phyloP scores from a whole-genome alignment of 1,284 basidiomycete species.

The Thelephora terrestris region DNA sequence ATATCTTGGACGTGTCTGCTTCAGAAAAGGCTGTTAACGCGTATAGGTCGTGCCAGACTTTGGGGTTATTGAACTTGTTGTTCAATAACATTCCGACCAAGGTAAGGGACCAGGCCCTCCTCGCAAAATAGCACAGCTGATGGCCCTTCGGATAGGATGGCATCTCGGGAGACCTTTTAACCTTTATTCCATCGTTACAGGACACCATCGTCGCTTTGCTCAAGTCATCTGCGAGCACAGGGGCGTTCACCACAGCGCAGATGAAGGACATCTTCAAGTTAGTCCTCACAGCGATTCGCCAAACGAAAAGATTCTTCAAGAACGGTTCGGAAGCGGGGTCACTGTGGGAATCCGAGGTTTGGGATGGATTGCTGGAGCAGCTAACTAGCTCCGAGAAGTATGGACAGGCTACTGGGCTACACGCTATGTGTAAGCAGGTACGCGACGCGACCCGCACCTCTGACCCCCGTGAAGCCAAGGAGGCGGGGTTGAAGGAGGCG shows the following conservation, averaged over 20 bases:
- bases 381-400: conserved; percentile 34
- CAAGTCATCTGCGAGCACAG: conserved; percentile 41
- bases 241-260: conserved; percentile 53
- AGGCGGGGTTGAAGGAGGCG: conserved; percentile 23
- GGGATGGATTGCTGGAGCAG: conserved; percentile 26
- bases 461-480: neutral
- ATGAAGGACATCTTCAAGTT: conserved; percentile 78
- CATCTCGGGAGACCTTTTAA: conserved; percentile 15
- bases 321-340: conserved; percentile 17
- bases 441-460: neutral
- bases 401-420: conserved; percentile 33
- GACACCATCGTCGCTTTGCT: conserved; percentile 19
- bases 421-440: conserved; percentile 41
- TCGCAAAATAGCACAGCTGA: neutral
- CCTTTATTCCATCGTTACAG: conserved; percentile 45
- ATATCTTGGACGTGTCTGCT: conserved; percentile 42
- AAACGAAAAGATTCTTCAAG: conserved; percentile 39
- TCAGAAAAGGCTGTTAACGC: conserved; percentile 51
- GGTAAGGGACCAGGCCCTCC: conserved; percentile 18
- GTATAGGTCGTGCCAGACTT: conserved; percentile 69
- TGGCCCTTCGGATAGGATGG: neutral
- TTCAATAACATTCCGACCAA: conserved; percentile 48
- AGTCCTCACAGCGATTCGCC: conserved; percentile 54
- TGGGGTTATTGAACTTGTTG: conserved; percentile 63
- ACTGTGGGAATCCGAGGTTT: conserved; percentile 35